Conservation (phyloP, 148 eudicot species). For the Arbutus unedo region DNA sequence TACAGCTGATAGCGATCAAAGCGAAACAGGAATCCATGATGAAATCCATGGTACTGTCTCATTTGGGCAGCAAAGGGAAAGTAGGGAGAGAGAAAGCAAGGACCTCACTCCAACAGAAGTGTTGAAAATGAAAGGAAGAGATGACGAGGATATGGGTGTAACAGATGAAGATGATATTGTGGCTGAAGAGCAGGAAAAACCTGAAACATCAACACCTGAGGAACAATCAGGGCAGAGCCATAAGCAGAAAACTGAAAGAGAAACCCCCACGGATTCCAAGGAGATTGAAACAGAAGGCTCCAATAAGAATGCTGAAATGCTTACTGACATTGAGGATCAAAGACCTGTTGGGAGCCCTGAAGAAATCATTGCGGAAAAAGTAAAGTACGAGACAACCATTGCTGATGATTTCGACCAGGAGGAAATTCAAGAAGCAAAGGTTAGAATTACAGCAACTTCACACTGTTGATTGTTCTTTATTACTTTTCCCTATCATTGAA, state of each 20-base stretch:
- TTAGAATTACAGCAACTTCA: constrained; percentile 2
- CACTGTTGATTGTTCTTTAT: background rate
- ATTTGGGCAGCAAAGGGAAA: background rate
- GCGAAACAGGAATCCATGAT: background rate
- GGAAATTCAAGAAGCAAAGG: constrained; percentile 22
- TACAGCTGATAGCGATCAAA: constrained; percentile 8
- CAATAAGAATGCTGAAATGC: background rate
- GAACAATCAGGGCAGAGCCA: background rate
- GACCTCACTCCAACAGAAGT: background rate
- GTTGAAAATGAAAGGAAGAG: background rate
- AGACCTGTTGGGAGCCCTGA: background rate
- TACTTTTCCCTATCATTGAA: background rate
- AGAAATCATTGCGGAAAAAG: constrained; percentile 8
- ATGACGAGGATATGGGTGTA: background rate
- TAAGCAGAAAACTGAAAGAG: constrained; percentile 18
- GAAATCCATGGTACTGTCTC: background rate
- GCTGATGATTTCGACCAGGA: constrained; percentile 10
- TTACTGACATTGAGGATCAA: constrained; percentile 17
- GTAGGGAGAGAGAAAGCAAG: constrained; percentile 3
- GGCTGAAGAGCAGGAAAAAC: constrained; percentile 8
- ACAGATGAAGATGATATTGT: background rate
- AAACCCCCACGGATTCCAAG: constrained; percentile 13
- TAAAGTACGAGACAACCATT: background rate
- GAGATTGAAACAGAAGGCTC: constrained; percentile 9
- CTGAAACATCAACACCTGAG: constrained; percentile 6